Evolutionary conservation across 768 basidiomycete genomes (phyloP).

Genomic region (Cystofilobasidium capitatum): DNA sequence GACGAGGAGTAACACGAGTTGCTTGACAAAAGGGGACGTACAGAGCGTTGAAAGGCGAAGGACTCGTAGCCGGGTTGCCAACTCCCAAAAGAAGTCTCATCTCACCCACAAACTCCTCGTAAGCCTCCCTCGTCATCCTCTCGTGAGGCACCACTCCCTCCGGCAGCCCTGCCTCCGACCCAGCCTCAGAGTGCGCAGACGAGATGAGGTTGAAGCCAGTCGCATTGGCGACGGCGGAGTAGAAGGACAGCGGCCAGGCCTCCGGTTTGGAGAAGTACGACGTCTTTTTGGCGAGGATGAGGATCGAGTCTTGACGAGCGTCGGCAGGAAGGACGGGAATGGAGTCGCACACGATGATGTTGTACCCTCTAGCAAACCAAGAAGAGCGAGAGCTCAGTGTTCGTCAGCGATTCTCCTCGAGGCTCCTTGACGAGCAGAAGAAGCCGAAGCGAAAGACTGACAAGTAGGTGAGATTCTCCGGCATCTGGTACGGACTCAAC

Average conservation of each 20-base stretch:
- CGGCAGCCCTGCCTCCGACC: neutral
- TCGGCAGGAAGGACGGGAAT: conserved; percentile 6
- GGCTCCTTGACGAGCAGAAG: neutral
- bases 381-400: neutral
- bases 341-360: neutral
- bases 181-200: neutral
- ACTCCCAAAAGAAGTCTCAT: conserved; percentile 3
- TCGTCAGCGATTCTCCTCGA: neutral
- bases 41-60: conserved; percentile 11
- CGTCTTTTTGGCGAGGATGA: conserved; percentile 14
- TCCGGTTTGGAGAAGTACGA: neutral
- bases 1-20: neutral
- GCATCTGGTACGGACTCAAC: conserved; percentile 8
- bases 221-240: neutral
- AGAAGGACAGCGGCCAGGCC: conserved; percentile 7
- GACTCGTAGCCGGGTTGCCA: conserved; percentile 6
- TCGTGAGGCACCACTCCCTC: neutral
- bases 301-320: conserved; percentile 1
- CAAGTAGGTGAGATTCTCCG: neutral
- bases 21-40: neutral
- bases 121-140: conserved; percentile 1
- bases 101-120: conserved; percentile 5
- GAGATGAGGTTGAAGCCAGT: conserved; percentile 7
- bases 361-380: neutral
- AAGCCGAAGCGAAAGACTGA: neutral